Conservation (phyloP, 352 stramenopile species). For the Pilasporangium apinafurcum region DNA sequence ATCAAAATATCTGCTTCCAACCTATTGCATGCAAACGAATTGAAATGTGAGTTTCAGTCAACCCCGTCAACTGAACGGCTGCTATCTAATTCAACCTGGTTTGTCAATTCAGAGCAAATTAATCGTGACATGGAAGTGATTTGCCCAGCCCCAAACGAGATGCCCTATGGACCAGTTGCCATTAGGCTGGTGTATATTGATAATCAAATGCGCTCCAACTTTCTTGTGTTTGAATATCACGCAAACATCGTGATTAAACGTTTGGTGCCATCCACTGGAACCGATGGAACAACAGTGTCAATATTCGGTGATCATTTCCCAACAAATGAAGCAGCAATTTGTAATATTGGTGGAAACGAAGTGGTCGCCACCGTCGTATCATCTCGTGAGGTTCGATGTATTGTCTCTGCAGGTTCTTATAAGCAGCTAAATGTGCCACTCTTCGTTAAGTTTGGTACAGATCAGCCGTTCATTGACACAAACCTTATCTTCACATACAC, state of each 20-base stretch:
- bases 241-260: slow-evolving; percentile 1
- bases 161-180: slow-evolving; percentile 5
- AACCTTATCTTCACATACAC: slow-evolving; percentile 7
- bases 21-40: no score
- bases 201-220: slow-evolving; percentile 6
- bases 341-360: slow-evolving; percentile 9
- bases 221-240: slow-evolving; percentile 10
- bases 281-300: slow-evolving; percentile 14
- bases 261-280: slow-evolving; percentile 3
- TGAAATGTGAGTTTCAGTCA: slow-evolving; percentile 6
- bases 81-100: slow-evolving; percentile 4
- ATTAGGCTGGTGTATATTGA: slow-evolving; percentile 1
- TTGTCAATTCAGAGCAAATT: neutral
- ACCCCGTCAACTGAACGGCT: neutral
- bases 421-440: neutral
- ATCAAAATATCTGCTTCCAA: no score
- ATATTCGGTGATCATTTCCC: slow-evolving; percentile 11
- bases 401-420: slow-evolving; percentile 1
- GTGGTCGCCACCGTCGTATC: slow-evolving; percentile 5
- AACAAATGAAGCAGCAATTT: slow-evolving; percentile 1
- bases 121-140: neutral
- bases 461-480: neutral
- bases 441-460: slow-evolving; percentile 6
- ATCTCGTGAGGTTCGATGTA: slow-evolving; percentile 8
- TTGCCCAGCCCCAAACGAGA: neutral